phyloP scores from a whole-genome alignment of 1,139 yeast species.

The Hyphopichia burtonii region DNA sequence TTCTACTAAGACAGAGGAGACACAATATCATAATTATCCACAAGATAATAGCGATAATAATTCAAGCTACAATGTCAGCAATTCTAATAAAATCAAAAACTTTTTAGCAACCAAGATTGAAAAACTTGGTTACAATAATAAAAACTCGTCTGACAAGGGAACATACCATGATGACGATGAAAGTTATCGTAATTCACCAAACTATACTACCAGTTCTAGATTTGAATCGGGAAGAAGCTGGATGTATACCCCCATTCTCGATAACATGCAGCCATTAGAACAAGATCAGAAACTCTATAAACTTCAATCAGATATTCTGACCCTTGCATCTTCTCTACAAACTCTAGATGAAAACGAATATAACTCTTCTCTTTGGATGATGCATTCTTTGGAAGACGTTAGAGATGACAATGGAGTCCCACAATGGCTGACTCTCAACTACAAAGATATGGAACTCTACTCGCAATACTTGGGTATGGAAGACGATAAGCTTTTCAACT shows the following conservation, averaged over 20 bases:
- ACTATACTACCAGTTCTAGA: not conserved
- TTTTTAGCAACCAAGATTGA: slow-evolving; percentile 34
- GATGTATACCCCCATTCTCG: not conserved
- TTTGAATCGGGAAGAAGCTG: not conserved
- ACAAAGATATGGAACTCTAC: slow-evolving; percentile 20
- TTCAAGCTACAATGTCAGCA: slow-evolving; percentile 9
- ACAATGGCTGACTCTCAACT: slow-evolving; percentile 2
- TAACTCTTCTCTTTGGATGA: not conserved
- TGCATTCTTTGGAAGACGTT: not conserved
- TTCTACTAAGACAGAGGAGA: not conserved
- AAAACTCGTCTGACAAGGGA: slow-evolving; percentile 1
- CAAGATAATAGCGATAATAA: not conserved
- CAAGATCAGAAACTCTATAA: slow-evolving; percentile 9
- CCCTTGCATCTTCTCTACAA: not conserved
- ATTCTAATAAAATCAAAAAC: slow-evolving; percentile 27
- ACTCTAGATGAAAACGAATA: not conserved
- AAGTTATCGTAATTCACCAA: not conserved
- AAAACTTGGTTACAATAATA: slow-evolving; percentile 25
- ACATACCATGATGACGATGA: not conserved
- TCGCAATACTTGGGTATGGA: slow-evolving; percentile 26
- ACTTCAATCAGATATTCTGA: slow-evolving; percentile 5
- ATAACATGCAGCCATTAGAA: slow-evolving; percentile 1
- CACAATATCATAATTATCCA: not conserved
- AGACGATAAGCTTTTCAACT: slow-evolving; percentile 20
- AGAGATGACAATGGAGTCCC: not conserved